Evolutionary conservation across 139 green algal genomes (phyloP).

Genomic region (Eudorina sp.): DNA sequence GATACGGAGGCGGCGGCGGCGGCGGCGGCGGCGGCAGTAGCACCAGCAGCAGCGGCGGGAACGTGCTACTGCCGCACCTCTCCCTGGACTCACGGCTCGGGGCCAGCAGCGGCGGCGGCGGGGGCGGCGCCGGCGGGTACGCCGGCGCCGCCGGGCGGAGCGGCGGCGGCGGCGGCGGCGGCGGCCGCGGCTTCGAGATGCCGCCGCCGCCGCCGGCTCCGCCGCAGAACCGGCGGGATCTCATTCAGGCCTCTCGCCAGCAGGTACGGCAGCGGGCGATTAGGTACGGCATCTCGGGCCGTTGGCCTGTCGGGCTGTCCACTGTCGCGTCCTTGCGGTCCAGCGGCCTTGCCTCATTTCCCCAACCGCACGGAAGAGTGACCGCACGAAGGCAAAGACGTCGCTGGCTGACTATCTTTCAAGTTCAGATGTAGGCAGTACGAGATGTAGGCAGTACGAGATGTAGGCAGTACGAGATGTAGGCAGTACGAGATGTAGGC

Average conservation of each 20-base stretch:
- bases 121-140: neutral
- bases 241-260: neutral
- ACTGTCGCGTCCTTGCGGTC: no score
- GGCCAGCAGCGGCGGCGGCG: neutral
- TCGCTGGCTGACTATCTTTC: no score
- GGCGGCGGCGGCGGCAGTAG: neutral
- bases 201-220: neutral
- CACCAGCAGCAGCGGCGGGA: neutral
- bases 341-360: no score
- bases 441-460: no score
- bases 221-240: neutral
- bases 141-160: neutral
- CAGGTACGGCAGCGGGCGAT: slow-evolving; percentile 7
- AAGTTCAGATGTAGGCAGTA: no score
- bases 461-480: no score
- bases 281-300: no score
- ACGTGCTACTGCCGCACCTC: neutral
- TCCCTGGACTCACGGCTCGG: neutral
- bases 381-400: no score
- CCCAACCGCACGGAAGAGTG: no score
- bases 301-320: no score
- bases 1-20: neutral
- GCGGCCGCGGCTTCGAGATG: neutral
- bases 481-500: no score
- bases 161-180: neutral